A percentile compares a stretch with the other conserved stretches of the same genome.
Evolutionary conservation across 1,284 basidiomycete species (phyloP).

Genomic region (Inonotus obliquus): DNA sequence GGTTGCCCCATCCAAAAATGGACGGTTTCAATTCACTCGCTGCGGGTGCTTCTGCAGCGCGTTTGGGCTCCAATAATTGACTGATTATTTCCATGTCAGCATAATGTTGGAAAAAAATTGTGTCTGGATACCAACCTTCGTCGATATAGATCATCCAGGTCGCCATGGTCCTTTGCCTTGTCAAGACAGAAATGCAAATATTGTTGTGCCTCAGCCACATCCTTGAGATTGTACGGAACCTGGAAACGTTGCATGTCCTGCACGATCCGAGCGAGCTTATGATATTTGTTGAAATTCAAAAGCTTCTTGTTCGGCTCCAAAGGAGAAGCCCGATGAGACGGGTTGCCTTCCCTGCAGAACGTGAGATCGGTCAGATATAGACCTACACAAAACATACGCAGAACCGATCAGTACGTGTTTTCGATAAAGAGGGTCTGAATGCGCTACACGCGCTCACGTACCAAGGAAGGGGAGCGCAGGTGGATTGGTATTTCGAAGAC

Average conservation of each 20-base stretch:
- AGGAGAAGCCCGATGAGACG: slow-evolving; percentile 79
- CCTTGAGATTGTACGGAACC: slow-evolving; percentile 75
- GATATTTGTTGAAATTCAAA: slow-evolving; percentile 94
- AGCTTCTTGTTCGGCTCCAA: slow-evolving; percentile 73
- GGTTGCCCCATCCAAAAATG: slow-evolving; percentile 71
- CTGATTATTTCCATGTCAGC: slow-evolving; percentile 32
- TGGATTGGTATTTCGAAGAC: slow-evolving; percentile 75
- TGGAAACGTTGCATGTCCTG: slow-evolving; percentile 96
- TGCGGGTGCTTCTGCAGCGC: slow-evolving; percentile 63
- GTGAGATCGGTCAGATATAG: slow-evolving; percentile 90
- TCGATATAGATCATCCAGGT: slow-evolving; percentile 76
- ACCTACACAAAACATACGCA: slow-evolving; percentile 40
- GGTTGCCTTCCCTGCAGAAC: slow-evolving; percentile 94
- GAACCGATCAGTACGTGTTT: neutral
- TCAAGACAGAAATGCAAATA: slow-evolving; percentile 73
- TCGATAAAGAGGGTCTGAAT: neutral
- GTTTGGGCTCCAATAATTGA: slow-evolving; percentile 75
- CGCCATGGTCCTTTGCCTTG: slow-evolving; percentile 65
- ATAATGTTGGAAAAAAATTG: slow-evolving; percentile 12
- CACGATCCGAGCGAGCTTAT: slow-evolving; percentile 85
- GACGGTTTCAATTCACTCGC: slow-evolving; percentile 60
- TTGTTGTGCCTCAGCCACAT: slow-evolving; percentile 79
- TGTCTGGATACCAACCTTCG: slow-evolving; percentile 53
- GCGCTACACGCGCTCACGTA: slow-evolving; percentile 32
- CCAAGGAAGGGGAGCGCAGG: slow-evolving; percentile 92